Percentiles rank a stretch among this genome's conserved stretches.
These are phyloP conservation scores for Gamarada debralockiae DNA, from an alignment of 495 filamentous ascomycete genomes.

Conservation along the genomic window DNA sequence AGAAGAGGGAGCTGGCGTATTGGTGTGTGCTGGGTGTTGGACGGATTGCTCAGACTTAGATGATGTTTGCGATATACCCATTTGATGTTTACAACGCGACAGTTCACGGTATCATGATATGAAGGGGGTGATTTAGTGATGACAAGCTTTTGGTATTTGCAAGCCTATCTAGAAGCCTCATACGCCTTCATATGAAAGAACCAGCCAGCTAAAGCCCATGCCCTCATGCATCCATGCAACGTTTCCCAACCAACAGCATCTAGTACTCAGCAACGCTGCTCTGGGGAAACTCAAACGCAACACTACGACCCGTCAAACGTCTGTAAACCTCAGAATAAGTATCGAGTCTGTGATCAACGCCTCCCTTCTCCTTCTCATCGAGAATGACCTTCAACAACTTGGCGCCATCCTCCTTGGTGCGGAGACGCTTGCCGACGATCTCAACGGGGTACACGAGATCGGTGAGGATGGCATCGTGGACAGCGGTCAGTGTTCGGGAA, in stretches of 20 bases:
- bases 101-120: too few relatives aligned
- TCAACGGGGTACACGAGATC: slow-evolving; percentile 99
- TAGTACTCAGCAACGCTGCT: slow-evolving; percentile 75
- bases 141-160: slow-evolving; percentile 16
- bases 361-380: slow-evolving; percentile 99
- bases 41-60: slow-evolving; percentile 46
- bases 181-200: slow-evolving; percentile 19
- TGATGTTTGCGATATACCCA: slow-evolving; percentile 23
- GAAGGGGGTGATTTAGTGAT: too few relatives aligned
- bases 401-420: slow-evolving; percentile 95
- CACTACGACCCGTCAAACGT: slow-evolving; percentile 87
- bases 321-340: slow-evolving; percentile 99
- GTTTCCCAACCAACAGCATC: slow-evolving; percentile 26
- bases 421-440: slow-evolving; percentile 96
- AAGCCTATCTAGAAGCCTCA: slow-evolving; percentile 8
- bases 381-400: slow-evolving; percentile 98
- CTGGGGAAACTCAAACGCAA: slow-evolving; percentile 97
- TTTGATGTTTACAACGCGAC: slow-evolving; percentile 17
- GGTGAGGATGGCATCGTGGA: slow-evolving; percentile 92
- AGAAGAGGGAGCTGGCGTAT: slow-evolving; percentile 82
- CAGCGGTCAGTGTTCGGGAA: slow-evolving; percentile 92
- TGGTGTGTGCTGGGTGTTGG: slow-evolving; percentile 93
- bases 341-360: slow-evolving; percentile 97
- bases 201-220: slow-evolving; percentile 4
- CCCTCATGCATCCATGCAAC: neutral